phyloP scores from a whole-genome alignment of 2,329 filamentous ascomycete genomes.

The Sclerotiophoma versabilis region DNA sequence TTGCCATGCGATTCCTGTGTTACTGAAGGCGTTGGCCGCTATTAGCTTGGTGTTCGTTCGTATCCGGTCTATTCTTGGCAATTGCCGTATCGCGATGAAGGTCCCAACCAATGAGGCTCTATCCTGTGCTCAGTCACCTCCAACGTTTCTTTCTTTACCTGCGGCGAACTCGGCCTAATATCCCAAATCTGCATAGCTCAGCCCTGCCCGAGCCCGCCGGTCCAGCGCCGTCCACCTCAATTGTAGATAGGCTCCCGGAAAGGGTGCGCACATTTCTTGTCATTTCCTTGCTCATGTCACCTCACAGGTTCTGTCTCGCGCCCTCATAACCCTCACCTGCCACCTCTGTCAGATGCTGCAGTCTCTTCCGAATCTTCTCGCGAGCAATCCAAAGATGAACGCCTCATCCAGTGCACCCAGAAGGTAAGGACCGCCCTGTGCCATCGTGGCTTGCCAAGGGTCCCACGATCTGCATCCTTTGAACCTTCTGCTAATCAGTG shows the following conservation, averaged over 20 bases:
- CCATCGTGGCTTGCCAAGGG: background rate
- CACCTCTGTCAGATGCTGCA: conserved; percentile 4
- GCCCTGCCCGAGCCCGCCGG: conserved; percentile 9
- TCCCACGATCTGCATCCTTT: background rate
- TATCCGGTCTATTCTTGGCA: conserved; percentile 9
- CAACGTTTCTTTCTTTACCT: background rate
- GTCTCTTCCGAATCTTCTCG: conserved; percentile 8
- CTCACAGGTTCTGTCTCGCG: background rate
- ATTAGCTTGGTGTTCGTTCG: conserved; percentile 2
- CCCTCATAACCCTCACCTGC: conserved; percentile 5
- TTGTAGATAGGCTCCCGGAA: conserved; percentile 16
- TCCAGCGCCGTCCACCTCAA: conserved; percentile 9
- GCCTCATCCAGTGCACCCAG: conserved; percentile 8
- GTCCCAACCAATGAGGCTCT: background rate
- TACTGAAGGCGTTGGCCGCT: background rate
- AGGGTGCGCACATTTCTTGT: conserved; percentile 8
- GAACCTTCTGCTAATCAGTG: background rate
- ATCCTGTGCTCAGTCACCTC: conserved; percentile 1
- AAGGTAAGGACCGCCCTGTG: conserved; percentile 7
- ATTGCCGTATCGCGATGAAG: background rate
- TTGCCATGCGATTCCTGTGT: conserved; percentile 8
- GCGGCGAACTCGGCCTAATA: conserved; percentile 8
- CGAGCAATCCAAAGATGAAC: conserved; percentile 10
- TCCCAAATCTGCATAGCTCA: conserved; percentile 9
- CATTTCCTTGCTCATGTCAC: conserved; percentile 17